Conservation (phyloP, 192 early-diverging fungal species). For the Mortierella alpina region DNA sequence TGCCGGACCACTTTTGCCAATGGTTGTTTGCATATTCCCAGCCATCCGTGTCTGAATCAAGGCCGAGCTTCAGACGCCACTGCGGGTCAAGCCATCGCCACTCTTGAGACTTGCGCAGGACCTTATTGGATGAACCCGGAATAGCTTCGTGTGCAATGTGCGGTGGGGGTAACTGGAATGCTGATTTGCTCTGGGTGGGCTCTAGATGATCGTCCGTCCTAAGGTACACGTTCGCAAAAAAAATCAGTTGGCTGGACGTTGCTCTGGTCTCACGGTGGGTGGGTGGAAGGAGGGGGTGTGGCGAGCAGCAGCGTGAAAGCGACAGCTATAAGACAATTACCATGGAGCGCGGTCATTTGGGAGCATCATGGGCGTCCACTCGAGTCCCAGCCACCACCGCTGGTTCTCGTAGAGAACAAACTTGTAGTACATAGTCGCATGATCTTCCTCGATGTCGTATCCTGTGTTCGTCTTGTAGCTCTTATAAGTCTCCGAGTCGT, state of each 20-base stretch:
- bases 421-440: constrained; percentile 55
- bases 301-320: no score
- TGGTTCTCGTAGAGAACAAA: constrained; percentile 66
- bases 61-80: constrained; percentile 63
- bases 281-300: no score
- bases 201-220: constrained; percentile 66
- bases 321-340: constrained; percentile 29
- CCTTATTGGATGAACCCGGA: constrained; percentile 49
- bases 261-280: neutral
- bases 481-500: constrained; percentile 15
- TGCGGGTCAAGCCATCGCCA: constrained; percentile 65
- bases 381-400: constrained; percentile 68
- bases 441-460: constrained; percentile 54
- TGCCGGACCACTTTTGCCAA: constrained; percentile 60
- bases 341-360: constrained; percentile 64
- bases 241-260: neutral
- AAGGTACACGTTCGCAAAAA: neutral
- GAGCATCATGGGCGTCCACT: constrained; percentile 70
- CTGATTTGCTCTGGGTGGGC: constrained; percentile 57
- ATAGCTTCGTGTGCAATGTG: constrained; percentile 40
- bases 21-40: constrained; percentile 69
- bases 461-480: constrained; percentile 46
- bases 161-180: constrained; percentile 59
- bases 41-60: constrained; percentile 56
- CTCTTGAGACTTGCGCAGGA: constrained; percentile 58